Base-by-base conservation (phyloP, 768 basidiomycete species). In the Lactarius indigo region DNA sequence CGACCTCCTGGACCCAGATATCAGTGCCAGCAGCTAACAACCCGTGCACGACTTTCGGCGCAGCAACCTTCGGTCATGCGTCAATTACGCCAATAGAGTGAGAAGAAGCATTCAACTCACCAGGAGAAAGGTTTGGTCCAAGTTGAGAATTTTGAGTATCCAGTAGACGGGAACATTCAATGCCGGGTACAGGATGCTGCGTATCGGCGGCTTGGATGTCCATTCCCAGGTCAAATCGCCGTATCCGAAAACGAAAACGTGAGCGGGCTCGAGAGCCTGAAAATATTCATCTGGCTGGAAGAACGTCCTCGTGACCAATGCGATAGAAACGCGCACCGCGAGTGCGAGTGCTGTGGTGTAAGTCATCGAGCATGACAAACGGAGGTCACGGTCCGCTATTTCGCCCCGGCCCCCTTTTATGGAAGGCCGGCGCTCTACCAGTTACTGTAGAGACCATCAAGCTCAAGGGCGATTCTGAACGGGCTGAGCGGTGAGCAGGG, bases 261-360 rank as follows among this genome's bases (percentile, higher is more conserved):
- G 91, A 0, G 97, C 97, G 56, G 92, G 90, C 74, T 99, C 97
- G 54, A 98, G 83, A 7, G 94, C 85, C 74, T 99, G 97, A 72
- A 90, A 98, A 76, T 91, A 96, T 77, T 98, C 97, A 76, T 99
- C 97, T 10, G 97, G 95, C 75, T 98, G 96, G 75, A 98, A 98
- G 79, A 90, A 91, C 5, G 95, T 93, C 62, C 83, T 82, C 0
- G 93, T 95, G 47, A 79, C 77, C 37, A 96, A 74, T 0, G 92
- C 89, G 55, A 92, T 79, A 9, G 78, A 65, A 59, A 91, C 75
- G 56, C 91, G 86, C 69, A 86, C 72, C 26, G 72, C 62, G 35
- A 88, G 64, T n/a, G 84, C 80, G 60, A 82, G 66, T 41, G 73
- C 12, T 56, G 61, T 63, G 2, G 37, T n/a, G 59, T 41, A 37